Base-by-base conservation (phyloP, 805 yeast genomes). In the Lipomyces chichibuensis region DNA sequence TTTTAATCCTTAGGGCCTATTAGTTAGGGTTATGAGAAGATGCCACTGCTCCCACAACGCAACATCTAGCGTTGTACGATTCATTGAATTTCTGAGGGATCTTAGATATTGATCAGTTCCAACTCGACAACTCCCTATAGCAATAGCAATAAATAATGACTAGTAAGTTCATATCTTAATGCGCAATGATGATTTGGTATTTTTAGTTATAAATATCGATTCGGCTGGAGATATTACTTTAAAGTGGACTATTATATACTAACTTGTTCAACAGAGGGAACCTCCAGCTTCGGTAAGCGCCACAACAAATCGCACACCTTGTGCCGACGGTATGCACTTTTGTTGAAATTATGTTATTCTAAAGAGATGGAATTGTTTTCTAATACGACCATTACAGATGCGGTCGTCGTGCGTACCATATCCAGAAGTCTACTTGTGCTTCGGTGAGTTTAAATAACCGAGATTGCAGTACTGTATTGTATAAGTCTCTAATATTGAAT, bases 201-300 rank as follows among this genome's bases (percentile, higher is more conserved):
- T 27, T 54, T 5, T 25, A n/a, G 1, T 13, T 9, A 32, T 55
- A 25, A 11, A n/a, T 20, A 13, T 32, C 14, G 59, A 17, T 23
- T 17, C 9, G 13, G 23, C 43, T 29, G 59, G 29, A 8, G 11
- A 8, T 17, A 27, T 37, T 5, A 20, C 8, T 20, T 57, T 6
- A n/a, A 59, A 29, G 32, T 11, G 20, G 23, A n/a, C 35, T 4
- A 43, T 9, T 20, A 3, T 3, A 55, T 37, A 35, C 66, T 62
- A 59, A 63, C 64, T 14, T 37, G 33, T 53, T 56, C 5, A 57
- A 51, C 77, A 87, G 96, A 94, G 92, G 99, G 99, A 91, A 94
- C 99, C 84, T 97, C 98, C 86, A 92, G 98, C 84, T 89, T 92
- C 88, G 99, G 99, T 89, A 94, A 94, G 88, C 92, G 95, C 85